phyloP scores from a whole-genome alignment of 1,139 yeast genomes.

The Debaryomyces coudertii region DNA sequence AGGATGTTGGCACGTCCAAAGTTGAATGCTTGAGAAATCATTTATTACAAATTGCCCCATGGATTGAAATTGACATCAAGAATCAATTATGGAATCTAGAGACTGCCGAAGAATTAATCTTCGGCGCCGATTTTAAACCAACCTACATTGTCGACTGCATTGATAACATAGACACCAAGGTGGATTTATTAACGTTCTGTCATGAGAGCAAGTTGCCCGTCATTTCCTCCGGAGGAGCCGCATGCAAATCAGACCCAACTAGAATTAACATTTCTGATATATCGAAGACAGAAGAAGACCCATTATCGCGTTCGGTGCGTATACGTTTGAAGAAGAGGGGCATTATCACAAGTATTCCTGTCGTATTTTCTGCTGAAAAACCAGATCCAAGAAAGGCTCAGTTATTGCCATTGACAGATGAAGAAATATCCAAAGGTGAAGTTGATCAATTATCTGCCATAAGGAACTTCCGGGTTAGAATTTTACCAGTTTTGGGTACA shows the following conservation, averaged over 20 bases:
- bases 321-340: constrained; percentile 81
- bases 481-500: constrained; percentile 92
- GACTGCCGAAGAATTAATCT: constrained; percentile 61
- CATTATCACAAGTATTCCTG: constrained; percentile 74
- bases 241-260: constrained; percentile 63
- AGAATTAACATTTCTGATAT: constrained; percentile 49
- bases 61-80: constrained; percentile 79
- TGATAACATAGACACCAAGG: constrained; percentile 93
- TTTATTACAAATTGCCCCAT: constrained; percentile 77
- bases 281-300: constrained; percentile 81
- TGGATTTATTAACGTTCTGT: constrained; percentile 80
- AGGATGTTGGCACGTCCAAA: constrained; percentile 89
- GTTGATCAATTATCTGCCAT: constrained; percentile 88
- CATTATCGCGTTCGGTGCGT: constrained; percentile 85
- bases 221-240: constrained; percentile 94
- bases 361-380: constrained; percentile 90
- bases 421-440: constrained; percentile 75
- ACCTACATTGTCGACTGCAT: constrained; percentile 90
- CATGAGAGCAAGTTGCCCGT: constrained; percentile 60
- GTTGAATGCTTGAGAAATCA: constrained; percentile 75
- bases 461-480: constrained; percentile 88
- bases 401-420: constrained; percentile 79
- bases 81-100: constrained; percentile 77
- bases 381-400: constrained; percentile 95
- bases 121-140: constrained; percentile 58